Conservation (phyloP, 1,284 basidiomycete genomes). For the Puccinia brachypodii region DNA sequence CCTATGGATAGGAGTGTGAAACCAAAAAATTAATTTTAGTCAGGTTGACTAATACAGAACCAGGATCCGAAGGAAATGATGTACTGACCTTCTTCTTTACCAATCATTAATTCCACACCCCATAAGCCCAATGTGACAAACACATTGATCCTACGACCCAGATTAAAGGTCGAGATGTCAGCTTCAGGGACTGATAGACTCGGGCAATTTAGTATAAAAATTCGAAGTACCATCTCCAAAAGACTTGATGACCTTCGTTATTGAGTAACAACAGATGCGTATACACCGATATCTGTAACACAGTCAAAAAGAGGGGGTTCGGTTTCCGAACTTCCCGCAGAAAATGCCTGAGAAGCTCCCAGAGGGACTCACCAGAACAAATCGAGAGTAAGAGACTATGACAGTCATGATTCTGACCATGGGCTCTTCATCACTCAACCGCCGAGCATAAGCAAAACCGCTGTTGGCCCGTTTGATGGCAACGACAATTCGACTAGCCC, state of each 20-base stretch:
- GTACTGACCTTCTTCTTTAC: conserved; percentile 69
- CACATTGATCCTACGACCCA: conserved; percentile 66
- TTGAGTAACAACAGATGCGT: conserved; percentile 45
- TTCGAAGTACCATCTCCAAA: conserved; percentile 45
- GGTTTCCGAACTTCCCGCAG: not conserved
- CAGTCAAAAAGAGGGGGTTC: not conserved
- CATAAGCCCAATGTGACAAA: conserved; percentile 77
- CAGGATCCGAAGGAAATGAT: not conserved
- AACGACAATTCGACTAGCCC: conserved; percentile 77
- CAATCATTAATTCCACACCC: conserved; percentile 74
- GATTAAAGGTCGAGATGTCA: not conserved
- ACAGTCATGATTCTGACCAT: conserved; percentile 54
- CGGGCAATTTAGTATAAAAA: not conserved
- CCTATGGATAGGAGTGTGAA: not conserved
- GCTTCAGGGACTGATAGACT: conserved; percentile 58
- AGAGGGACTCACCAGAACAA: conserved; percentile 29
- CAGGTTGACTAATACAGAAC: not conserved
- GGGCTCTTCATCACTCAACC: conserved; percentile 47
- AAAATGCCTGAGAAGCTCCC: not conserved
- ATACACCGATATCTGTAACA: conserved; percentile 40
- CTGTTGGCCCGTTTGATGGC: conserved; percentile 77
- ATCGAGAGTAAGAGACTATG: conserved; percentile 40
- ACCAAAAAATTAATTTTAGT: not conserved
- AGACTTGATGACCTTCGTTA: conserved; percentile 47
- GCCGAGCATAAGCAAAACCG: conserved; percentile 65